phyloP scores from a whole-genome alignment of 495 filamentous ascomycete species.

The Pyronema omphalodes region DNA sequence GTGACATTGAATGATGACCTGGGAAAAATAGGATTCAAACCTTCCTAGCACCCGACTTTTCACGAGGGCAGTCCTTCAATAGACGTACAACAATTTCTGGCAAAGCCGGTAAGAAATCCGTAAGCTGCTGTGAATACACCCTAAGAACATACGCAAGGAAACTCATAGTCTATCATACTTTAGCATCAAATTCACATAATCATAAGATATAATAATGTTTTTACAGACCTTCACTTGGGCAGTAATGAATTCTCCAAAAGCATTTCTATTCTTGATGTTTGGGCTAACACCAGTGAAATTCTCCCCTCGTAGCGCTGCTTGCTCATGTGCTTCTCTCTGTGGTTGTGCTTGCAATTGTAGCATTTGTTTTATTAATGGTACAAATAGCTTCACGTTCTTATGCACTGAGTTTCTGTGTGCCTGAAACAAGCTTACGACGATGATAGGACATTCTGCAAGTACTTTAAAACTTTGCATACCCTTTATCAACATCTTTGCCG shows the following conservation, averaged over 20 bases:
- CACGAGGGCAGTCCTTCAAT: conserved; percentile 80
- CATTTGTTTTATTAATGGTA: conserved; percentile 77
- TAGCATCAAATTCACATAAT: neutral
- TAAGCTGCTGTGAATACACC: conserved; percentile 68
- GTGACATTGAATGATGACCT: neutral
- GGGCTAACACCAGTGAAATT: conserved; percentile 88
- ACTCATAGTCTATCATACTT: conserved; percentile 55
- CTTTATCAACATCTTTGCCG: conserved; percentile 57
- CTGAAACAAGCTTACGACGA: conserved; percentile 96
- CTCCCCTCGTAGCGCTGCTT: conserved; percentile 52
- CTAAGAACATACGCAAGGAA: conserved; percentile 89
- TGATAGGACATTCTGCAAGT: conserved; percentile 90
- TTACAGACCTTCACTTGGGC: conserved; percentile 62
- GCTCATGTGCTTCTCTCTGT: conserved; percentile 76
- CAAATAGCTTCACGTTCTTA: conserved; percentile 77
- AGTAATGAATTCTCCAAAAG: conserved; percentile 94
- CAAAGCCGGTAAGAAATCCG: conserved; percentile 72
- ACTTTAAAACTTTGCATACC: conserved; percentile 99
- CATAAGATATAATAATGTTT: neutral
- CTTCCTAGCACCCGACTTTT: conserved; percentile 82
- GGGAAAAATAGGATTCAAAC: conserved; percentile 2
- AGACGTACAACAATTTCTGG: conserved; percentile 84
- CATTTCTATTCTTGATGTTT: conserved; percentile 80
- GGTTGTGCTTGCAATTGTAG: conserved; percentile 79
- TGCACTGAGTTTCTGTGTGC: conserved; percentile 61